Evolutionary conservation across 441 rosid genomes (phyloP).

Genomic region (Corymbia citriodora): DNA sequence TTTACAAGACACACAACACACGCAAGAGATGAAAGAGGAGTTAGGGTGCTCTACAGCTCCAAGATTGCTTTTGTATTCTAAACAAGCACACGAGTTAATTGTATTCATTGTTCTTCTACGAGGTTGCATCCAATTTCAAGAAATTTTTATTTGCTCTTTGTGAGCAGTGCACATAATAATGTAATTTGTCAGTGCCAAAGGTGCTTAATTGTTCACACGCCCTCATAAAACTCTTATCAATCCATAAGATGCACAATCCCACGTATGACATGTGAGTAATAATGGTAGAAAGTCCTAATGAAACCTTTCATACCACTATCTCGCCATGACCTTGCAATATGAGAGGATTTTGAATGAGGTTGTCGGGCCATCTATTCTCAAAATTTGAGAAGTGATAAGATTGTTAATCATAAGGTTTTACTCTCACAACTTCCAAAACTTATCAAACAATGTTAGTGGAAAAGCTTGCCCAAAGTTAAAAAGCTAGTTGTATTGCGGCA

Average conservation of each 20-base stretch:
- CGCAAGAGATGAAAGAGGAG: neutral
- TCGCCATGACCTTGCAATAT: fast-evolving
- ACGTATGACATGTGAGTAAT: fast-evolving
- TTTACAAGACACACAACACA: neutral
- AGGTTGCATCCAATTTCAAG: neutral
- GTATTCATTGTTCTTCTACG: neutral
- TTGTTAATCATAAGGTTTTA: too few species aligned
- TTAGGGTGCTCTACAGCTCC: neutral
- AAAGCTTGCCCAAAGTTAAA: neutral
- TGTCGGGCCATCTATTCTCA: neutral
- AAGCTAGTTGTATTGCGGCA: fast-evolving
- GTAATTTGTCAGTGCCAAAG: neutral
- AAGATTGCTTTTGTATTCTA: neutral
- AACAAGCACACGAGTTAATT: neutral
- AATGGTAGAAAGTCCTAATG: neutral
- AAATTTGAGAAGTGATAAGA: neutral
- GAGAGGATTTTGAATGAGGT: neutral
- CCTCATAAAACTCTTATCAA: neutral
- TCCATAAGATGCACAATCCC: neutral
- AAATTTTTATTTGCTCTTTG: neutral
- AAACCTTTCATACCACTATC: neutral
- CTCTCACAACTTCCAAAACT: neutral
- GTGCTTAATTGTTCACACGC: neutral
- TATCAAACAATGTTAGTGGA: neutral
- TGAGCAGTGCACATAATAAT: fast-evolving